Base-by-base conservation (phyloP, 176 grass and related monocot genomes). In the Lolium multiflorum region DNA sequence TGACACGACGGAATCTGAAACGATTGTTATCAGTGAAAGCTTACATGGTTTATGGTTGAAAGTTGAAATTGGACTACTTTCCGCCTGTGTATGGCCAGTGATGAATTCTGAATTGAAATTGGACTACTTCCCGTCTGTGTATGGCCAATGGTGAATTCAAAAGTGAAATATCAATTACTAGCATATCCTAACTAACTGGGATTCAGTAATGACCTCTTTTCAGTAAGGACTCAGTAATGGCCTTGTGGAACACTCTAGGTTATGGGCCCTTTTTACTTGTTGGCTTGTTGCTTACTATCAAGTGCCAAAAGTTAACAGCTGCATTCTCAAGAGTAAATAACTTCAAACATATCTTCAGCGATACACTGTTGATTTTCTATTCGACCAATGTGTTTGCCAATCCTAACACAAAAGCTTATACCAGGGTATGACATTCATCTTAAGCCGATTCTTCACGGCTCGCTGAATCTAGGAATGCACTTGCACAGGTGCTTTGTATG, bases 11-110 rank as follows among this genome's bases (percentile, higher is more conserved):
- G 6, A 49, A 28, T 65, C 3, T 31, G 15, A 74, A 48, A 47
- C n/a, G 70, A 6, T 11, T 74, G 44, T 49, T 49, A 50, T 26
- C 12, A 74, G 1, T 4, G 44, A 73, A 54, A 87, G n/a, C 9
- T 47, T 13, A 79, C 43, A 69, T 72, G 4, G 70, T 39, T 82
- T 47, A 26, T 31, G 7, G 71, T 17, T 83, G 38, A 84, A 79
- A 52, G 71, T 17, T 83, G 38, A 84, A 79, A 52, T 22, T 52
- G 58, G 20, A 60, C 13, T 2, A 37, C 13, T 68, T 76, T 3
- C 73, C 11, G 0, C 44, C 18, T 22, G 69, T 46, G 10, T 71
- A 71, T 71, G 69, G 37, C 6, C 21, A 57, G 41, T 22, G 22
- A 22, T 38, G 24, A 75, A 81, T 57, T 74, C 56, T 48, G 3